Evolutionary conservation across 106 monocot species (phyloP).

Genomic region (Amphibolis antarctica): DNA sequence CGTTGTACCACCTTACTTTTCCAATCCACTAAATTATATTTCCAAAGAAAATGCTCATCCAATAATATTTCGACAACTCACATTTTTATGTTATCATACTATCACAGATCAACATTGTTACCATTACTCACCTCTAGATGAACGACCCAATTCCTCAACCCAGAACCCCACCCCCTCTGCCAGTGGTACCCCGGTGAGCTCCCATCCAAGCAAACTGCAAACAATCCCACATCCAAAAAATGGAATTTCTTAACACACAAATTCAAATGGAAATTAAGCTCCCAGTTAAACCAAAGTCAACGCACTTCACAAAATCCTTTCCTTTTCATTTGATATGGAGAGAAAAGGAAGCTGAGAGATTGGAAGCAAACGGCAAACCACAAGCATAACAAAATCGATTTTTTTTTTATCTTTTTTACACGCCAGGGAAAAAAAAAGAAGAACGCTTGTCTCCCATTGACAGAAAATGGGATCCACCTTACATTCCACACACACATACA

Average conservation of each 20-base stretch:
- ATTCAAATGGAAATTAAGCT: not conserved
- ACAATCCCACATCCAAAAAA: slow-evolving; percentile 2
- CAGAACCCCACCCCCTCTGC: slow-evolving; percentile 51
- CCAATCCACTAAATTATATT: too few species aligned
- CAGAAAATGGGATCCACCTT: too few species aligned
- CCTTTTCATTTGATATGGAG: not conserved
- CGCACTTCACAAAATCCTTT: not conserved
- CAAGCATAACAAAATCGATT: too few species aligned
- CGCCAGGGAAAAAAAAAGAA: not conserved
- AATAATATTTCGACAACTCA: too few species aligned
- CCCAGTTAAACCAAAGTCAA: too few species aligned
- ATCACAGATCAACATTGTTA: not conserved
- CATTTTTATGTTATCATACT: not conserved
- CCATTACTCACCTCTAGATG: slow-evolving; percentile 50
- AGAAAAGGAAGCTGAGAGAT: too few species aligned
- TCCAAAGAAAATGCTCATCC: too few species aligned
- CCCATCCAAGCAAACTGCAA: slow-evolving; percentile 91
- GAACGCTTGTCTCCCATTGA: not conserved
- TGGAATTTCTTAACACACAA: not conserved
- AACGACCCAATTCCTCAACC: slow-evolving; percentile 52
- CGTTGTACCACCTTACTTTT: too few species aligned
- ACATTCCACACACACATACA: too few species aligned
- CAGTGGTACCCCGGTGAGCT: slow-evolving; percentile 65
- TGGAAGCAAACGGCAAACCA: too few species aligned
- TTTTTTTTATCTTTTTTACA: not conserved